phyloP scores from a whole-genome alignment of 23 red algal genomes.

The Pyropia yezoensis region DNA sequence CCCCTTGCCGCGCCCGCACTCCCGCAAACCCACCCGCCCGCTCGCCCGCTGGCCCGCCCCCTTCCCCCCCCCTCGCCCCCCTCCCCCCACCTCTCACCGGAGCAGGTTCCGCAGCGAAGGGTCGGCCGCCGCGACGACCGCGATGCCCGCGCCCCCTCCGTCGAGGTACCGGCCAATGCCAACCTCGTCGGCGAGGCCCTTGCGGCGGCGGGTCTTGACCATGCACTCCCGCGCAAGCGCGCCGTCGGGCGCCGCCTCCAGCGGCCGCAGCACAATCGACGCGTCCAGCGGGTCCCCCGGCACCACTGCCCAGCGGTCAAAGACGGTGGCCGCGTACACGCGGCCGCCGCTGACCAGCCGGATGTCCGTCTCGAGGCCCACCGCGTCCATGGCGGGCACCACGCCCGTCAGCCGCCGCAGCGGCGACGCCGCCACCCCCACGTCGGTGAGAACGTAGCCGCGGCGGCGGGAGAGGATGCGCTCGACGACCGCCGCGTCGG shows the following conservation, averaged over 20 bases:
- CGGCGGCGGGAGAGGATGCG: conserved; percentile 48
- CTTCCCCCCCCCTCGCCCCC: too few species aligned
- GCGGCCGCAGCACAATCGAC: conserved; percentile 36
- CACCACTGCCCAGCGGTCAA: conserved; percentile 78
- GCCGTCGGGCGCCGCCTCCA: conserved; percentile 38
- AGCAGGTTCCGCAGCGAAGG: too few species aligned
- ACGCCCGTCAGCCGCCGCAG: conserved; percentile 31
- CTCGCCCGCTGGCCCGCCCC: too few species aligned
- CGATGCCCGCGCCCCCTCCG: not conserved
- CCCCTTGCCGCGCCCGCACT: too few species aligned
- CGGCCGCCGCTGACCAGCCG: conserved; percentile 52
- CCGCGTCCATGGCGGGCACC: conserved; percentile 78
- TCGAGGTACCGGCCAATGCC: conserved; percentile 72
- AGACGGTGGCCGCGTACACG: conserved; percentile 47
- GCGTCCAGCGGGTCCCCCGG: conserved; percentile 83
- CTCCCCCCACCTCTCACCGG: too few species aligned
- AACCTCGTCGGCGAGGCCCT: conserved; percentile 64
- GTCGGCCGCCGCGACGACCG: too few species aligned
- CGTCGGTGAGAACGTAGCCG: conserved; percentile 37
- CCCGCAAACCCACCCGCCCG: too few species aligned
- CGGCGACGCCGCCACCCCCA: conserved; percentile 46
- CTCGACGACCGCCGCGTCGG: conserved; percentile 25
- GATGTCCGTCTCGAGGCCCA: conserved; percentile 80
- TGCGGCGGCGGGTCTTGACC: conserved; percentile 82
- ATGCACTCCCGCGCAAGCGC: conserved; percentile 78